Conservation (phyloP, 495 filamentous ascomycete species). For the Neurospora cerealis region DNA sequence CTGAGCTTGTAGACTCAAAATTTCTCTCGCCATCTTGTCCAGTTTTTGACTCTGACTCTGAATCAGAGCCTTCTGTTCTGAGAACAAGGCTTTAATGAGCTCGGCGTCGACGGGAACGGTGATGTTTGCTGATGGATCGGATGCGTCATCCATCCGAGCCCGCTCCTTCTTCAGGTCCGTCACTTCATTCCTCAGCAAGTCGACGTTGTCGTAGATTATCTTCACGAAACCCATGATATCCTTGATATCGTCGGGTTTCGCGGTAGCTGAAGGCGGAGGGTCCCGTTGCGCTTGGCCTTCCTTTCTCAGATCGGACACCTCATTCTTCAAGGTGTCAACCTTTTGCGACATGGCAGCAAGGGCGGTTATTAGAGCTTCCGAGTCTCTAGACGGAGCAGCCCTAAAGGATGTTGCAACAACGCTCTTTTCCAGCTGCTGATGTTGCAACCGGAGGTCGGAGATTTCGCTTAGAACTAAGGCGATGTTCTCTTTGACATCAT, state of each 20-base stretch:
- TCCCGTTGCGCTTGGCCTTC: not conserved
- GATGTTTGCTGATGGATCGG: not conserved
- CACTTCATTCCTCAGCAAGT: not conserved
- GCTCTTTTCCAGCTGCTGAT: not conserved
- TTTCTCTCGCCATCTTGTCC: not conserved
- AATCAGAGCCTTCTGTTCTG: slow-evolving; percentile 1
- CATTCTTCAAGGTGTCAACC: not conserved
- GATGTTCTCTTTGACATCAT: slow-evolving; percentile 8
- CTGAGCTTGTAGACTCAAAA: not conserved
- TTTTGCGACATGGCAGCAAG: not conserved
- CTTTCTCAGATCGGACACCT: slow-evolving; percentile 8
- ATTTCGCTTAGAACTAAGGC: slow-evolving; percentile 1
- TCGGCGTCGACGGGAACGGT: not conserved
- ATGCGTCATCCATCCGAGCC: not conserved
- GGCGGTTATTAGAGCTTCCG: not conserved
- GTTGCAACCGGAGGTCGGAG: not conserved
- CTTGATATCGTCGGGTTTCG: not conserved
- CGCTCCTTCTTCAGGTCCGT: not conserved
- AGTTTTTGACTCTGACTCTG: slow-evolving; percentile 5
- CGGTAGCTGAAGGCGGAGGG: accelerated
- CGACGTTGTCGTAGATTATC: not conserved
- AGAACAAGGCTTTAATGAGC: not conserved
- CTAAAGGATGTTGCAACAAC: not conserved
- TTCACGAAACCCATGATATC: not conserved
- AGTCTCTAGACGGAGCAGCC: not conserved